These are phyloP conservation scores for Kluyveromyces starmeri DNA, from an alignment of 805 yeast species.

Conservation along the genomic window DNA sequence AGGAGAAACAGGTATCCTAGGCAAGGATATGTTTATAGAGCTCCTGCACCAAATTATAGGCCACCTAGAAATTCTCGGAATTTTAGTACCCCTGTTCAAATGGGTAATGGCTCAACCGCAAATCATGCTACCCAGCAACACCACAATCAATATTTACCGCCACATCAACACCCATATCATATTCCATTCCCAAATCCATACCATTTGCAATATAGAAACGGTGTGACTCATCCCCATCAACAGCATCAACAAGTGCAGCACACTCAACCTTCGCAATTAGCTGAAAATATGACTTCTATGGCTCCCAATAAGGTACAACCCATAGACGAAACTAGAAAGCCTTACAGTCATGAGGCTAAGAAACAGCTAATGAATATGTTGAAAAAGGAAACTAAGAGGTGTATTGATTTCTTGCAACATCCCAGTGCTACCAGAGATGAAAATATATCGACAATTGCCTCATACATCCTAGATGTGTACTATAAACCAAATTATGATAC, in stretches of 20 bases:
- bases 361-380: constrained; percentile 15
- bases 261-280: too few relatives aligned
- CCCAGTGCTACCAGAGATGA: constrained; percentile 28
- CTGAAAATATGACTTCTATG: not conserved
- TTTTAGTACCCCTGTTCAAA: not conserved
- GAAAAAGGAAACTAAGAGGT: constrained; percentile 24
- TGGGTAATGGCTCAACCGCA: not conserved
- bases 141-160: not conserved
- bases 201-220: too few relatives aligned
- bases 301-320: too few relatives aligned
- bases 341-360: constrained; percentile 5
- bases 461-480: constrained; percentile 30
- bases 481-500: constrained; percentile 27
- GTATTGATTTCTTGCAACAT: constrained; percentile 27
- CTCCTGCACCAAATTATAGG: constrained; percentile 4
- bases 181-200: not conserved
- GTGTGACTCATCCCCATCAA: too few relatives aligned
- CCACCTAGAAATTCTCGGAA: not conserved
- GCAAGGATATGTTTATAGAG: constrained; percentile 3
- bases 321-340: too few relatives aligned
- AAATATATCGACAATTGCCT: constrained; percentile 27
- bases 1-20: not conserved
- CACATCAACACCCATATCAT: not conserved
- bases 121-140: not conserved
- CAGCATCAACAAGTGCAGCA: too few relatives aligned